Evolutionary conservation across 768 basidiomycete species (phyloP).

Genomic region (Crepidotus variabilis): DNA sequence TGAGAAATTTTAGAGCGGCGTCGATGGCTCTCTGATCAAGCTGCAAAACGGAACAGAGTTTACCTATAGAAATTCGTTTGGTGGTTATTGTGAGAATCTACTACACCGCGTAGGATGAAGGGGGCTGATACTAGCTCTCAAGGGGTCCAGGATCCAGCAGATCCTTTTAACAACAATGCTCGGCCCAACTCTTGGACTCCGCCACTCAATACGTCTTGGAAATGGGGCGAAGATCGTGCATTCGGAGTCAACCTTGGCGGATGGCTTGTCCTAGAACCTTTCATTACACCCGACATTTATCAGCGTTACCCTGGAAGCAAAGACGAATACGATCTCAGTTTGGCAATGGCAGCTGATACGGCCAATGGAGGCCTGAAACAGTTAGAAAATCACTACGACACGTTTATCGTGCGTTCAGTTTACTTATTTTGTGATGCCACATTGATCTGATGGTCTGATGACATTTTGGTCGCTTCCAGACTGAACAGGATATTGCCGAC

Average conservation of each 20-base stretch:
- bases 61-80: conserved; percentile 69
- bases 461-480: conserved; percentile 36
- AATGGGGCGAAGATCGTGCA: conserved; percentile 54
- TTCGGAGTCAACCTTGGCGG: conserved; percentile 70
- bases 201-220: conserved; percentile 65
- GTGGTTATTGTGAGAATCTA: conserved; percentile 50
- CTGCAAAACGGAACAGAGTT: conserved; percentile 63
- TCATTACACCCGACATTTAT: conserved; percentile 63
- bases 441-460: conserved; percentile 3
- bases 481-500: conserved; percentile 81
- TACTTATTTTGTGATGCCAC: too few species aligned
- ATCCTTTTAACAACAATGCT: conserved; percentile 70
- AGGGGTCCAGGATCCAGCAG: conserved; percentile 58
- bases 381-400: conserved; percentile 75
- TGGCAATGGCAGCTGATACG: conserved; percentile 63
- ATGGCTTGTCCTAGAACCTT: conserved; percentile 74
- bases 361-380: conserved; percentile 57
- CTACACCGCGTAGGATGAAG: not conserved
- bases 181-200: conserved; percentile 71
- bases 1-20: conserved; percentile 36
- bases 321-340: conserved; percentile 69
- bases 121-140: not conserved
- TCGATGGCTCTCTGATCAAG: conserved; percentile 58
- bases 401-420: conserved; percentile 73
- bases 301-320: conserved; percentile 52